Evolutionary conservation across 331 rosid species (phyloP).

Genomic region (Prunus yedoensis): DNA sequence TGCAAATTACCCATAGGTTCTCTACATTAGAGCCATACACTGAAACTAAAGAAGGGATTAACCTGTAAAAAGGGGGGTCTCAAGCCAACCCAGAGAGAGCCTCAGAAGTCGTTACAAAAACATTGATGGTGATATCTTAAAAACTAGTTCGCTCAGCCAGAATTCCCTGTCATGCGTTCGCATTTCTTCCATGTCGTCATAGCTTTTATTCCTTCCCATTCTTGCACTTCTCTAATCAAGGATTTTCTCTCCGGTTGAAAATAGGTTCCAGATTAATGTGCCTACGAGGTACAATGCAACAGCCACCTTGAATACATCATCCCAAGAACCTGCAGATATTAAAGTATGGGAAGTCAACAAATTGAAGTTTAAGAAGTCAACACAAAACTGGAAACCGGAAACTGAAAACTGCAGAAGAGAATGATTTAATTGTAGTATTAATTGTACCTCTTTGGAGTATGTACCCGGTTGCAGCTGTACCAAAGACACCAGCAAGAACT

Average conservation of each 20-base stretch:
- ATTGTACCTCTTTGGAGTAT: conserved; percentile 80
- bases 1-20: conserved; percentile 31
- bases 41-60: conserved; percentile 30
- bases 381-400: conserved; percentile 1
- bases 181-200: conserved; percentile 23
- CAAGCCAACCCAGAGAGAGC: conserved; percentile 36
- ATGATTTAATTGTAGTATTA: background rate
- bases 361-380: conserved; percentile 2
- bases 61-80: conserved; percentile 27
- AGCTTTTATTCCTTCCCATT: background rate
- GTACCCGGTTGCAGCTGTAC: conserved; percentile 94
- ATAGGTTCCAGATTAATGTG: conserved; percentile 85
- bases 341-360: conserved; percentile 15
- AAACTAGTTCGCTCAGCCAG: conserved; percentile 20
- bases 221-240: conserved; percentile 48
- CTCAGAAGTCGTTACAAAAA: conserved; percentile 37
- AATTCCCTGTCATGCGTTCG: conserved; percentile 24
- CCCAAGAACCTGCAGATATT: conserved; percentile 78
- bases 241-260: conserved; percentile 83
- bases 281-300: conserved; percentile 78
- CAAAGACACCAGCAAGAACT: conserved; percentile 94
- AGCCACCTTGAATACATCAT: conserved; percentile 93
- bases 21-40: conserved; percentile 30
- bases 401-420: background rate
- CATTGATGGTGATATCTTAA: conserved; percentile 16